Conservation (phyloP, 2,329 filamentous ascomycete genomes). For the Colletotrichum sp. region DNA sequence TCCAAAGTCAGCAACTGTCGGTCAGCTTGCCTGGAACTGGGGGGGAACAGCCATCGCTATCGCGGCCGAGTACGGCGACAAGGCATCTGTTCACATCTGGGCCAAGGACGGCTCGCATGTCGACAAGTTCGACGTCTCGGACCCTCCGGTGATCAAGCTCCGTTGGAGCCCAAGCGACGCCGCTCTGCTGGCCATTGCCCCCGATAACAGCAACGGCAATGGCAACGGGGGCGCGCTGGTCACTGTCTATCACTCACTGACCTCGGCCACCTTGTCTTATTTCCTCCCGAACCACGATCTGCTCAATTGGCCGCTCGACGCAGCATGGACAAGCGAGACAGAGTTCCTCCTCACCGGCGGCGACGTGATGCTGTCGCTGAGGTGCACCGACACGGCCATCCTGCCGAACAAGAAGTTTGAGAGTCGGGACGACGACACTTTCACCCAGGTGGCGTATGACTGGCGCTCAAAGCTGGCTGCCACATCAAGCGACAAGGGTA, state of each 20-base stretch:
- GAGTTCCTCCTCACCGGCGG: constrained; percentile 67
- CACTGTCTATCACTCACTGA: constrained; percentile 56
- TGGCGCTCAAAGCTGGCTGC: constrained; percentile 57
- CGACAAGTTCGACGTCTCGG: constrained; percentile 60
- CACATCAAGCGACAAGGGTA: constrained; percentile 64
- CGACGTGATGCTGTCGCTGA: constrained; percentile 55
- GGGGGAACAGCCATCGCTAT: constrained; percentile 62
- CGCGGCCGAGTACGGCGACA: constrained; percentile 60
- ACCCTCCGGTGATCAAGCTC: constrained; percentile 67
- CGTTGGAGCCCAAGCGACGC: constrained; percentile 64
- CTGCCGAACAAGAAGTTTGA: constrained; percentile 53
- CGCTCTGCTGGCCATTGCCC: constrained; percentile 62
- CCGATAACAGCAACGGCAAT: constrained; percentile 42
- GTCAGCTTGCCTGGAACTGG: constrained; percentile 65
- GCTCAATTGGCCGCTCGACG: constrained; percentile 58
- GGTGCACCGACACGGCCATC: constrained; percentile 52
- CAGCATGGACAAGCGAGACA: constrained; percentile 62
- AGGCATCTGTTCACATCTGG: constrained; percentile 62
- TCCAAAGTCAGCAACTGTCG: constrained; percentile 57
- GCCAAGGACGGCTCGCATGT: constrained; percentile 55
- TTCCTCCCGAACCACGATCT: constrained; percentile 56
- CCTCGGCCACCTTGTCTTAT: constrained; percentile 51
- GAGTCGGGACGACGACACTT: constrained; percentile 56
- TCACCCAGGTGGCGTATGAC: constrained; percentile 64
- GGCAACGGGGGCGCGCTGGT: constrained; percentile 51